These are phyloP conservation scores for Naumovozyma dairenensis DNA, from an alignment of 805 yeast genomes.

Conservation along the genomic window DNA sequence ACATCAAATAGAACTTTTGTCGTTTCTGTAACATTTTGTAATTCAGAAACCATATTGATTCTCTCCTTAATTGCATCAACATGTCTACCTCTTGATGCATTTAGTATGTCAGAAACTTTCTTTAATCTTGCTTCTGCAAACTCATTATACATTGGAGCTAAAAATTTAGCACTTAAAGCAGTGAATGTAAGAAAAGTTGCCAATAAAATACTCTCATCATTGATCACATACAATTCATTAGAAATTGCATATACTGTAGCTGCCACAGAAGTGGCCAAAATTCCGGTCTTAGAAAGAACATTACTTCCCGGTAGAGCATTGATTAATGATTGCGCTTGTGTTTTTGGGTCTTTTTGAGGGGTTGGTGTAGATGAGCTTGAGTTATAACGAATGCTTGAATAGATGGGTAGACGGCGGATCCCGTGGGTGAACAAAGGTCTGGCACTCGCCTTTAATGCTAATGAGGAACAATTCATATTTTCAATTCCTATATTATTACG, in stretches of 20 bases:
- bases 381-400: slow-evolving; percentile 44
- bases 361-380: slow-evolving; percentile 45
- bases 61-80: slow-evolving; percentile 88
- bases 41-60: slow-evolving; percentile 77
- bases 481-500: no score
- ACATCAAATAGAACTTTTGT: slow-evolving; percentile 88
- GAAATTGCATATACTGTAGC: slow-evolving; percentile 91
- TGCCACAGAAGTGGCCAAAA: slow-evolving; percentile 89
- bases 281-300: slow-evolving; percentile 83
- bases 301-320: slow-evolving; percentile 91
- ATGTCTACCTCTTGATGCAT: slow-evolving; percentile 82
- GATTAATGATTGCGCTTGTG: slow-evolving; percentile 81
- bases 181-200: slow-evolving; percentile 71
- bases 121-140: slow-evolving; percentile 84
- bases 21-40: slow-evolving; percentile 84
- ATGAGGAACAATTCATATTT: slow-evolving; percentile 24
- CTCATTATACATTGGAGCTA: slow-evolving; percentile 90
- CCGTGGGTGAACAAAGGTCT: slow-evolving; percentile 18
- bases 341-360: slow-evolving; percentile 80
- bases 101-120: slow-evolving; percentile 71
- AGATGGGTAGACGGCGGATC: slow-evolving; percentile 31
- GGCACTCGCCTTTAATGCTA: slow-evolving; percentile 19
- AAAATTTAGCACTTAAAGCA: slow-evolving; percentile 68
- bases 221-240: slow-evolving; percentile 83
- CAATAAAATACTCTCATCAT: slow-evolving; percentile 85